Evolutionary conservation across 2,329 filamentous ascomycete species (phyloP), one percentile per base, ranked within the genome.

Genomic region (Pseudogymnoascus sp.): DNA sequence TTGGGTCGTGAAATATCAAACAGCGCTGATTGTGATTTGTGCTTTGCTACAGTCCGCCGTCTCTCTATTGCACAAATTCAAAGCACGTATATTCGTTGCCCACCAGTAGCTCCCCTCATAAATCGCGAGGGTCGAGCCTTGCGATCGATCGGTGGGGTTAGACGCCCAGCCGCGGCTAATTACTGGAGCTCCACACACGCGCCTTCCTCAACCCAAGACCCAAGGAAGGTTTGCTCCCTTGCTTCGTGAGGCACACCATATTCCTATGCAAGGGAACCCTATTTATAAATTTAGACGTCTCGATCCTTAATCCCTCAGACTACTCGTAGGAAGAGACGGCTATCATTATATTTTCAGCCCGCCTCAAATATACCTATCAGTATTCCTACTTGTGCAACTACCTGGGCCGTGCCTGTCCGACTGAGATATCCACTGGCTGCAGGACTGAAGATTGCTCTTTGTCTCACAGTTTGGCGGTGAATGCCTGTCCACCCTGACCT

Each of bases 21-120:
- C 29, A 40, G 13, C 13, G 42, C n/a, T 50, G 44, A 13, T 23
- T 38, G 19, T 31, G 31, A 44, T 17, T 19, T 23, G 42, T 21
- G 46, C 10, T 53, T 42, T 42, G 38, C 26, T 53, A 23, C 29
- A 37, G n/a, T 46, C 23, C 61, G 46, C 33, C 17, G 42, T 31
- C 31, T 21, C 31, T 21, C 35, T 42, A 62, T 59, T 17, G 44
- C 26, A 40, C 29, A 50, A 17, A 37, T 9, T 40, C 37, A 29
- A 42, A 63, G 21, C 17, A 42, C 59, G 15, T 38, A 29, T 17
- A 31, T 60, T 50, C 19, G 15, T 60, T 31, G 17, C 17, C 11
- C 37, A 62, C 60, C n/a, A 62, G 37, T 62, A 44, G 21, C 40
- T 53, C 7, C 33, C 42, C 29, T 37, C 42, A 62, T 62, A 53